Evolutionary conservation across 2,329 filamentous ascomycete genomes (phyloP).

Genomic region (Pyrenophora seminiperda): DNA sequence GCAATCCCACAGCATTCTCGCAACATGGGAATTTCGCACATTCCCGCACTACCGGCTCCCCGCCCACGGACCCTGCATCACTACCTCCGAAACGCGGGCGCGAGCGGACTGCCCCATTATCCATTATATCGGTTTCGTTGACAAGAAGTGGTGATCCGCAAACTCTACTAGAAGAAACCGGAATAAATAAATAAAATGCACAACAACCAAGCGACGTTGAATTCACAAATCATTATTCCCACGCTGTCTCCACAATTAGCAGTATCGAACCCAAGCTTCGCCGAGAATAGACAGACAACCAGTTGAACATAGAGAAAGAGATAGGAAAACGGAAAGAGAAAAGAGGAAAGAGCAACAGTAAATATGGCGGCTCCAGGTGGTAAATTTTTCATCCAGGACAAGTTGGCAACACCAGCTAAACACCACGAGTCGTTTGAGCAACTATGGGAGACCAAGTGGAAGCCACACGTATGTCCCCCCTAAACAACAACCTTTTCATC

Average conservation of each 20-base stretch:
- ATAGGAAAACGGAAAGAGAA: not conserved
- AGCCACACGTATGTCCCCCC: conserved; percentile 64
- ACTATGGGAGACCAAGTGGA: conserved; percentile 78
- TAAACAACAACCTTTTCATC: not conserved
- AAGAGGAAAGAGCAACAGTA: not conserved
- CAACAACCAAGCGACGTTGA: too few species aligned
- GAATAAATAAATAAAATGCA: not conserved
- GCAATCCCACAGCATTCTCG: too few species aligned
- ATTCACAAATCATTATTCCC: too few species aligned
- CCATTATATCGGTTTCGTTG: not conserved
- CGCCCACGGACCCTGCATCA: conserved; percentile 7
- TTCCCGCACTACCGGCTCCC: conserved; percentile 12
- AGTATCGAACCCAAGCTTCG: too few species aligned
- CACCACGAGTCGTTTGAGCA: conserved; percentile 56
- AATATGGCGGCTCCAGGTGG: conserved; percentile 51
- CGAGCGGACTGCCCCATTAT: conserved; percentile 7
- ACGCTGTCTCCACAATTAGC: too few species aligned
- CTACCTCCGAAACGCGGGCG: conserved; percentile 1
- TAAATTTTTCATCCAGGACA: conserved; percentile 55
- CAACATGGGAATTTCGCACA: too few species aligned
- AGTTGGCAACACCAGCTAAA: conserved; percentile 48
- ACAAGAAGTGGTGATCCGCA: conserved; percentile 1
- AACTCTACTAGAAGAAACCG: not conserved
- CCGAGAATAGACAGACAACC: not conserved
- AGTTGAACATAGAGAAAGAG: not conserved